Conservation (phyloP, 2,329 filamentous ascomycete species). For the Colletotrichum cereale region DNA sequence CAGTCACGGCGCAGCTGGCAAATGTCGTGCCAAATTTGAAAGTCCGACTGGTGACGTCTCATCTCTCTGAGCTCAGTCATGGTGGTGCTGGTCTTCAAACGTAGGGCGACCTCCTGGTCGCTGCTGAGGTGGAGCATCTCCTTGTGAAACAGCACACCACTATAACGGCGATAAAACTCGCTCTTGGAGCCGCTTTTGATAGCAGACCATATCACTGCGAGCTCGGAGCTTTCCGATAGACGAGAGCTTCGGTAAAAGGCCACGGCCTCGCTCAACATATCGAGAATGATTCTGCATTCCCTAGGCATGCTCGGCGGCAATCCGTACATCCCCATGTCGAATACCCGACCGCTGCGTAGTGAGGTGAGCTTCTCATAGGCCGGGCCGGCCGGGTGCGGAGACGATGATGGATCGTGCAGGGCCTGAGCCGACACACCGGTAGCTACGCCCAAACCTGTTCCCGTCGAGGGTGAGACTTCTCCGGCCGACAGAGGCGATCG, state of each 20-base stretch:
- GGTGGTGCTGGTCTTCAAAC: no score
- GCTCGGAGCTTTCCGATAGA: neutral
- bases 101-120: neutral
- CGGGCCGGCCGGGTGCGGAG: neutral
- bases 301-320: neutral
- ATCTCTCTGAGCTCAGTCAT: neutral
- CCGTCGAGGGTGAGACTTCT: neutral
- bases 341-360: neutral
- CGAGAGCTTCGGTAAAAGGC: slow-evolving; percentile 5
- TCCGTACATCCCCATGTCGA: neutral
- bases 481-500: neutral
- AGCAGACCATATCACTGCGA: slow-evolving; percentile 17
- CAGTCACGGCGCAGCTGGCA: slow-evolving; percentile 7
- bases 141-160: slow-evolving; percentile 6
- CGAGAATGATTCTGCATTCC: neutral
- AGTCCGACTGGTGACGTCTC: neutral
- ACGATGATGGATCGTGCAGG: neutral
- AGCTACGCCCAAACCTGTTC: neutral
- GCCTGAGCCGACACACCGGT: neutral
- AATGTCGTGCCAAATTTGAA: slow-evolving; percentile 11
- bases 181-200: slow-evolving; percentile 14
- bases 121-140: slow-evolving; percentile 2
- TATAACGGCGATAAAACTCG: slow-evolving; percentile 17
- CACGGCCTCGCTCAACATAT: slow-evolving; percentile 8
- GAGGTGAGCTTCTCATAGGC: neutral